phyloP scores from a whole-genome alignment of 176 grass and related monocot species.

The Oryza brachyantha region DNA sequence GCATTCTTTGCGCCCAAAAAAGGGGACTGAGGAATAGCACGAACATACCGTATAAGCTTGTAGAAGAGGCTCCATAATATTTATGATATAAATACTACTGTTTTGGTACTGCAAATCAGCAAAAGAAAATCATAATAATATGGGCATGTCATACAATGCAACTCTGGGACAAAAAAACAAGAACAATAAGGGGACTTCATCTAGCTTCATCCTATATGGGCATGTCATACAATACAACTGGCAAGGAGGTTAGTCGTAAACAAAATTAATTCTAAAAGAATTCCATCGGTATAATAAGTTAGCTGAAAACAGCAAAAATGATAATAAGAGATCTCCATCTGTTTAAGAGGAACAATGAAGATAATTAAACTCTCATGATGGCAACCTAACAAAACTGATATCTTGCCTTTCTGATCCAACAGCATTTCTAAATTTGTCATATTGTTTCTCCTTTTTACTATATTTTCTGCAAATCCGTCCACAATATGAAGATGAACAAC shows the following conservation, averaged over 20 bases:
- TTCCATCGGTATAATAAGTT: not conserved
- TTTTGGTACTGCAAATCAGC: slow-evolving; percentile 80
- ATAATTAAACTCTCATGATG: too few species aligned
- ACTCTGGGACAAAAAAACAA: not conserved
- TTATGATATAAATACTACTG: slow-evolving; percentile 91
- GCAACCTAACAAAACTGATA: not conserved
- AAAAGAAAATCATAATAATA: slow-evolving; percentile 34
- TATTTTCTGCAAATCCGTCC: not conserved
- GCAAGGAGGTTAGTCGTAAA: not conserved
- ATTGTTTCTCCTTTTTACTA: not conserved
- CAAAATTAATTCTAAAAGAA: not conserved
- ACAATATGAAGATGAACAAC: slow-evolving; percentile 4
- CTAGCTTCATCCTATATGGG: not conserved
- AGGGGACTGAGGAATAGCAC: not conserved
- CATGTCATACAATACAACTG: too few species aligned
- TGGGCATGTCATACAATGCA: slow-evolving; percentile 21
- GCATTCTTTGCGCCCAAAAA: not conserved
- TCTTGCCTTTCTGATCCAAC: not conserved
- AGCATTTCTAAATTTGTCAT: not conserved
- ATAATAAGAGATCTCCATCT: not conserved
- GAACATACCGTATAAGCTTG: slow-evolving; percentile 95
- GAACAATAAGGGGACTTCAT: slow-evolving; percentile 4
- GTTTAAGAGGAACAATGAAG: not conserved
- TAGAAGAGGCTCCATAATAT: slow-evolving; percentile 98
- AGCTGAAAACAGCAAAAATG: not conserved